Evolutionary conservation across 2,329 filamentous ascomycete species (phyloP).

Genomic region (Aspergillus neoniger): DNA sequence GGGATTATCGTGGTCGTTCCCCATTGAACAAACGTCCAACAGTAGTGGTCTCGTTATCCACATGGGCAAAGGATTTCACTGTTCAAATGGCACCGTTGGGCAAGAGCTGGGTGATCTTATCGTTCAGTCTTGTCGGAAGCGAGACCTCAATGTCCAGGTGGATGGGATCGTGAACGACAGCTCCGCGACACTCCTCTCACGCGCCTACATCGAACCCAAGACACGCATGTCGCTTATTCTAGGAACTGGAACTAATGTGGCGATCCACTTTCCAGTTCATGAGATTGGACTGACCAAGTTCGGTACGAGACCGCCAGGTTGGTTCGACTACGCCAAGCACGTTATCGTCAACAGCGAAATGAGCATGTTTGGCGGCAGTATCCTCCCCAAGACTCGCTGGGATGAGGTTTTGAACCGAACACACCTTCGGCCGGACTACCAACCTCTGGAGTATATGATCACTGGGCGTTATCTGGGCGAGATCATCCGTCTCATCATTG

Average conservation of each 20-base stretch:
- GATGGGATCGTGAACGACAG: conserved; percentile 67
- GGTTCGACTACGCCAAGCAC: conserved; percentile 59
- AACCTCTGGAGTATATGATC: conserved; percentile 66
- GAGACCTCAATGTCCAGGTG: conserved; percentile 59
- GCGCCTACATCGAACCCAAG: conserved; percentile 61
- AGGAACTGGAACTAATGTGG: conserved; percentile 66
- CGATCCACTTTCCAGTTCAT: conserved; percentile 61
- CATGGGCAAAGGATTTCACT: conserved; percentile 68
- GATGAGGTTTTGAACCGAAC: conserved; percentile 61
- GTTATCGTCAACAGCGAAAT: conserved; percentile 68
- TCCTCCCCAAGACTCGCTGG: conserved; percentile 62
- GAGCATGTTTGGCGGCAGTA: conserved; percentile 63
- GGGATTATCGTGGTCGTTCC: conserved; percentile 68
- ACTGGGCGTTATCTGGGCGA: conserved; percentile 66
- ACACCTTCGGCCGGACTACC: conserved; percentile 62
- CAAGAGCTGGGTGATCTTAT: conserved; percentile 62
- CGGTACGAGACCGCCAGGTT: conserved; percentile 55
- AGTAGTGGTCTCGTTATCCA: conserved; percentile 58
- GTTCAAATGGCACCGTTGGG: conserved; percentile 60
- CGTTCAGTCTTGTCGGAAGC: conserved; percentile 58
- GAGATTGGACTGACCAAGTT: conserved; percentile 59
- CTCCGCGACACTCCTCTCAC: conserved; percentile 62
- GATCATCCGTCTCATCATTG: conserved; percentile 61
- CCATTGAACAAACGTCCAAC: conserved; percentile 64
- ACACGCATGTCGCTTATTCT: conserved; percentile 66